A percentile compares a stretch with the other conserved stretches of the same genome.
Conservation (phyloP, 139 green algal genomes). For the Asterochloris erici region DNA sequence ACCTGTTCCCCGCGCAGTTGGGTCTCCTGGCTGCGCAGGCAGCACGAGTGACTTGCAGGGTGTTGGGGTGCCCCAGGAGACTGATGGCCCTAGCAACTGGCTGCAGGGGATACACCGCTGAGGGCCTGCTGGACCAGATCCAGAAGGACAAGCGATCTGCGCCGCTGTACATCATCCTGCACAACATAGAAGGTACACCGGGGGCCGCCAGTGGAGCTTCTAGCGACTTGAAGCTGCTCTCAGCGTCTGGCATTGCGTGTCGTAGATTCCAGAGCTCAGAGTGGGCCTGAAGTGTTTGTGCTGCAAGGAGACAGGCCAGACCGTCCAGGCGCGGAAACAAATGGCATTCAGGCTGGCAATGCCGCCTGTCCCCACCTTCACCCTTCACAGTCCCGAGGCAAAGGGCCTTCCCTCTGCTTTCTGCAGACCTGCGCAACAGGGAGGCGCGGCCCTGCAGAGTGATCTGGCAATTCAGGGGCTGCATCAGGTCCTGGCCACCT, state of each 20-base stretch:
- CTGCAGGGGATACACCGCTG: not conserved
- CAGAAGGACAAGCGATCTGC: not conserved
- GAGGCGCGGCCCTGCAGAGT: too few relatives aligned
- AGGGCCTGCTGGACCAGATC: constrained; percentile 1
- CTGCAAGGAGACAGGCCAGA: too few relatives aligned
- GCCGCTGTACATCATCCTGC: constrained; percentile 71
- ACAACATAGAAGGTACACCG: constrained; percentile 86
- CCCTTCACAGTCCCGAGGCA: not conserved
- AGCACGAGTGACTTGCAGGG: too few relatives aligned
- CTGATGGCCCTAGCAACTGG: not conserved
- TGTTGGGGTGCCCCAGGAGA: not conserved
- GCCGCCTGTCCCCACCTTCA: not conserved
- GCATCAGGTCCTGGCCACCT: not conserved
- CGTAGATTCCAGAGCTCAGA: not conserved
- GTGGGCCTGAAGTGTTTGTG: not conserved
- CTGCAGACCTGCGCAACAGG: not conserved
- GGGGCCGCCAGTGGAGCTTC: not conserved
- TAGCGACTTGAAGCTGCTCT: not conserved
- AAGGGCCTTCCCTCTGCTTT: not conserved
- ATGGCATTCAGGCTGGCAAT: too few relatives aligned
- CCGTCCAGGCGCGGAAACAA: too few relatives aligned
- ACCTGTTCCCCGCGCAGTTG: not conserved
- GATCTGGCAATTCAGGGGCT: not conserved
- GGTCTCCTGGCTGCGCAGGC: too few relatives aligned
- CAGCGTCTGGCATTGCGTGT: not conserved